A percentile compares a stretch with the other conserved stretches of the same genome.
phyloP scores from a whole-genome alignment of 139 green algal genomes.

The Parachlorella kessleri region DNA sequence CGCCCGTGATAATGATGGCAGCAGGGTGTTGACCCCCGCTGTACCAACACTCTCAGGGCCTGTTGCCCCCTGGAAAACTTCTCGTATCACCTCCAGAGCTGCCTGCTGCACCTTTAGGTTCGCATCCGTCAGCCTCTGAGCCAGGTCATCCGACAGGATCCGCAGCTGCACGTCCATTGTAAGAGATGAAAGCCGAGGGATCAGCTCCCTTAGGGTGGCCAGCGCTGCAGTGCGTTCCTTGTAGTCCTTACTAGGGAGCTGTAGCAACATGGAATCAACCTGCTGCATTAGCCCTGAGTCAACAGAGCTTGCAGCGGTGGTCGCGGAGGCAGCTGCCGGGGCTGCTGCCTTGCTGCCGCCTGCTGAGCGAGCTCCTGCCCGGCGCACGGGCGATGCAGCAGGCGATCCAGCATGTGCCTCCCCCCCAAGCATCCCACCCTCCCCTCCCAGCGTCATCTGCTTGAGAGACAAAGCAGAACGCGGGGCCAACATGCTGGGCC shows the following conservation, averaged over 20 bases:
- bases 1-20: background rate
- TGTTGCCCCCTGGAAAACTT: background rate
- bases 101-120: conserved; percentile 24
- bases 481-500: too few relatives aligned
- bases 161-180: conserved; percentile 10
- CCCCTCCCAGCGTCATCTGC: too few relatives aligned
- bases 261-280: background rate
- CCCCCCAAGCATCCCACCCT: too few relatives aligned
- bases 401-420: too few relatives aligned
- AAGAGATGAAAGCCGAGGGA: background rate
- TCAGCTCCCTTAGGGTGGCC: background rate
- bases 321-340: too few relatives aligned
- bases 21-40: background rate
- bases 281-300: conserved; percentile 10
- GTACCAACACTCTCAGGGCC: background rate
- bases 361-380: too few relatives aligned
- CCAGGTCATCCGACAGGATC: background rate
- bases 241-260: conserved; percentile 11
- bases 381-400: too few relatives aligned
- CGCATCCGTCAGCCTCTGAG: background rate
- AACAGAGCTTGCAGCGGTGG: too few relatives aligned
- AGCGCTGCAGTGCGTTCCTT: conserved; percentile 13
- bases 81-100: background rate
- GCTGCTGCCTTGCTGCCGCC: too few relatives aligned
- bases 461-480: too few relatives aligned